A percentile compares a stretch with the other conserved stretches of the same genome.
Evolutionary conservation across 176 grass and related monocot species (phyloP).

Genomic region (Avena insularis): DNA sequence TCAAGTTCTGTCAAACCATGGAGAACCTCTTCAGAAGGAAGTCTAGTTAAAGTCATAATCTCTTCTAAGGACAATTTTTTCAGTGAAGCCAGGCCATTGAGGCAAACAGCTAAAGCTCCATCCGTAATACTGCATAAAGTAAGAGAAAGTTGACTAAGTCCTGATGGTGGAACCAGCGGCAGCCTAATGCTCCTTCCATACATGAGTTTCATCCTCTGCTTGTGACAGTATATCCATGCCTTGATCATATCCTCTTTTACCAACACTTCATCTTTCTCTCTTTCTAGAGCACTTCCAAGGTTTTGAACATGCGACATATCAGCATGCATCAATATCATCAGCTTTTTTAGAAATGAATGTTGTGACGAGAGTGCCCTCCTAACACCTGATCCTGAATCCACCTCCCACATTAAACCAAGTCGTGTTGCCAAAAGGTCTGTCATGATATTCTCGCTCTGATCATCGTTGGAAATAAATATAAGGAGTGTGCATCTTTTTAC

Average conservation of each 20-base stretch:
- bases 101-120: background rate
- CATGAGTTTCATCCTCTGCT: background rate
- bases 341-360: slow-evolving; percentile 15
- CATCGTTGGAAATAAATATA: background rate
- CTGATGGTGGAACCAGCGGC: background rate
- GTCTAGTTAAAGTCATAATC: slow-evolving; percentile 29
- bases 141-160: background rate
- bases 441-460: background rate
- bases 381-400: background rate
- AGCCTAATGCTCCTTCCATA: background rate
- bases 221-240: slow-evolving; percentile 6
- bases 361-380: background rate
- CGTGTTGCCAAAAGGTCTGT: background rate
- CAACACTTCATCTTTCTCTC: too few relatives aligned
- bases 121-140: background rate
- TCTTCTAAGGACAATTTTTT: background rate
- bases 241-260: background rate
- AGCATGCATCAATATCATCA: background rate
- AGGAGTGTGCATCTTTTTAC: background rate
- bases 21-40: slow-evolving; percentile 21
- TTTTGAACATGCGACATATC: slow-evolving; percentile 7
- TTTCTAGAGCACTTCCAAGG: background rate
- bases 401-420: slow-evolving; percentile 3
- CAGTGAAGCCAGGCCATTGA: background rate
- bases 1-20: too few relatives aligned